phyloP scores from a whole-genome alignment of 495 filamentous ascomycete species.

The Penicilliopsis zonata region DNA sequence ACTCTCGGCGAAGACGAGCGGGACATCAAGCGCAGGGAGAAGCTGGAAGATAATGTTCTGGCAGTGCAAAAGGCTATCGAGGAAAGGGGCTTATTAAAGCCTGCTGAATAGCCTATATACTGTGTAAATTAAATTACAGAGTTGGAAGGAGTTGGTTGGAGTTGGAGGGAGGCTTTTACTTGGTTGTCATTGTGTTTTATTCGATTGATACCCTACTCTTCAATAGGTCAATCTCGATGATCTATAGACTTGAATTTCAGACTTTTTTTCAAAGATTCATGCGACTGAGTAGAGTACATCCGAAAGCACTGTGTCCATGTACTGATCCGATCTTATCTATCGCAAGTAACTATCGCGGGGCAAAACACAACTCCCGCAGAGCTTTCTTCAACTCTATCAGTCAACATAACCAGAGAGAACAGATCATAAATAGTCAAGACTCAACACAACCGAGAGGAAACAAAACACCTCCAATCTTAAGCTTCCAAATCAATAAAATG shows the following conservation, averaged over 20 bases:
- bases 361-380: no score
- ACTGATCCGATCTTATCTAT: background rate
- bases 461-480: no score
- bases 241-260: background rate
- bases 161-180: background rate
- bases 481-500: background rate
- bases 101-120: no score
- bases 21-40: constrained; percentile 27
- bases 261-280: no score
- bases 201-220: no score
- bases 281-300: no score
- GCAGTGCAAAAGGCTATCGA: constrained; percentile 37
- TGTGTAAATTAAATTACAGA: no score
- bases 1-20: constrained; percentile 41
- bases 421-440: background rate
- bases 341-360: no score
- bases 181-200: background rate
- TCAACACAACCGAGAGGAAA: background rate
- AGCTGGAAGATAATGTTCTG: constrained; percentile 38
- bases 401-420: background rate
- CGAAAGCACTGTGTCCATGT: no score
- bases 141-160: constrained; percentile 18
- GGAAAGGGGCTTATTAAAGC: constrained; percentile 11
- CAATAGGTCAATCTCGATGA: no score
- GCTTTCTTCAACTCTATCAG: no score